Base-by-base conservation (phyloP, 108 stramenopile genomes). In the Nitzschia inconspicua region DNA sequence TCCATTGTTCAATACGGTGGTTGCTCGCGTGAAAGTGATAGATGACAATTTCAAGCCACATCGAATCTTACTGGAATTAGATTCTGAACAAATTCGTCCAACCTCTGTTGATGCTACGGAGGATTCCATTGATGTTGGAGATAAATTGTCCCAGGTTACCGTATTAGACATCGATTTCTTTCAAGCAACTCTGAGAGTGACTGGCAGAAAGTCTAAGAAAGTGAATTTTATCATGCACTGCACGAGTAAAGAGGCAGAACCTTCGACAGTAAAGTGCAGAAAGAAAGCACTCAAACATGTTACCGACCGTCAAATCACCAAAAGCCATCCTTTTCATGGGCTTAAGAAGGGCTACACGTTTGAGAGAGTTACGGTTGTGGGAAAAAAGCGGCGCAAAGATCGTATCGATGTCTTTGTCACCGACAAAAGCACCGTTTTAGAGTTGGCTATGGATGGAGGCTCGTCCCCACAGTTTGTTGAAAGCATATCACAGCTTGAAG, bases 301-400 rank as follows among this genome's bases (percentile, higher is more conserved):
- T n/a, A n/a, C n/a, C n/a, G 41, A 44, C 0, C 47, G 71, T 28
- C 66, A 78, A 41, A 84, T 91, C 28, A 53, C 76, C 25, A 72
- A 72, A 26, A 35, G 44, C 44, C 93, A 95, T 52, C 89, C 89
- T 32, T 95, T 95, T 63, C 77, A 77, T 70, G 76, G 66, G 13
- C 70, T 81, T 74, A 80, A 73, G 44, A 39, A 46, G 3, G 86
- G 84, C 10, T 50, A 72, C 24, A 59, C 71, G 22, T 56, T 95
- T 26, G 7, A 46, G 0, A 65, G 73, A 54, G 69, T 86, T 35
- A 72, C 56, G 8, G 85, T 86, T 52, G 77, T 81, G 11, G 43
- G 66, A 16, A 57, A 81, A 9, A 24, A 36, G 8, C 13, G 24
- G 8, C 39, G 24, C n/a, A 37, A 54, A 14, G 54, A 59, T 13